A percentile compares a stretch with the other conserved stretches of the same genome.
Evolutionary conservation across 1,139 yeast species (phyloP).

Genomic region (Protomyces inundatus): DNA sequence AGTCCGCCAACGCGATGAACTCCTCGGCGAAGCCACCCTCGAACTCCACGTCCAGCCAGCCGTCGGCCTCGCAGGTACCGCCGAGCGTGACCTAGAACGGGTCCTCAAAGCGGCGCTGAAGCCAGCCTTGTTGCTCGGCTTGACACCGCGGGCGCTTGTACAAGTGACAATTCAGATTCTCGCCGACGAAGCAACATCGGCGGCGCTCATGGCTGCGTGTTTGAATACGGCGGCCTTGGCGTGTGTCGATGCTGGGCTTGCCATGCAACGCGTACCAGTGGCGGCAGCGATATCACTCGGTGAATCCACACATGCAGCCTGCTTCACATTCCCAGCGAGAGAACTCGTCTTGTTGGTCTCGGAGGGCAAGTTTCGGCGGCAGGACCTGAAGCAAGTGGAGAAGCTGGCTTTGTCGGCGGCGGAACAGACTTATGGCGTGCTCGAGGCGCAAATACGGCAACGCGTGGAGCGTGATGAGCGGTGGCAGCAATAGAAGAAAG

Average conservation of each 20-base stretch:
- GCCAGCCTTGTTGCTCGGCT: conserved; percentile 56
- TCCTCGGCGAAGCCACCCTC: conserved; percentile 70
- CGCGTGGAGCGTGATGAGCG: conserved; percentile 2
- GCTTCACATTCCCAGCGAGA: conserved; percentile 7
- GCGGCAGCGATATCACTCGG: not conserved
- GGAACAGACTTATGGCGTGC: not conserved
- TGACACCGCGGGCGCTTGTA: conserved; percentile 76
- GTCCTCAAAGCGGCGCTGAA: conserved; percentile 59
- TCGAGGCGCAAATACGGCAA: not conserved
- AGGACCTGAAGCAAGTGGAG: not conserved
- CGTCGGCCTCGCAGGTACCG: conserved; percentile 61
- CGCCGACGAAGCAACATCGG: not conserved
- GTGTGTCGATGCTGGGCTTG: conserved; percentile 71
- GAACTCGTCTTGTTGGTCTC: conserved; percentile 17
- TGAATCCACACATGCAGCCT: conserved; percentile 3
- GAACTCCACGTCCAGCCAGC: conserved; percentile 81
- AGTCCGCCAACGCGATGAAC: conserved; percentile 74
- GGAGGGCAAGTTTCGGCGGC: not conserved
- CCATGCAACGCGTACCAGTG: conserved; percentile 43
- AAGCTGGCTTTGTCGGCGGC: not conserved
- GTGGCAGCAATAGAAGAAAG: not conserved
- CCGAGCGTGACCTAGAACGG: conserved; percentile 74
- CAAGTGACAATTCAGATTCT: conserved; percentile 83
- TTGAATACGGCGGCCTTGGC: conserved; percentile 71
- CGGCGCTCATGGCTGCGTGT: conserved; percentile 49